These are phyloP conservation scores for Funneliformis caledonium DNA, from an alignment of 371 early-diverging fungal species.

Conservation along the genomic window DNA sequence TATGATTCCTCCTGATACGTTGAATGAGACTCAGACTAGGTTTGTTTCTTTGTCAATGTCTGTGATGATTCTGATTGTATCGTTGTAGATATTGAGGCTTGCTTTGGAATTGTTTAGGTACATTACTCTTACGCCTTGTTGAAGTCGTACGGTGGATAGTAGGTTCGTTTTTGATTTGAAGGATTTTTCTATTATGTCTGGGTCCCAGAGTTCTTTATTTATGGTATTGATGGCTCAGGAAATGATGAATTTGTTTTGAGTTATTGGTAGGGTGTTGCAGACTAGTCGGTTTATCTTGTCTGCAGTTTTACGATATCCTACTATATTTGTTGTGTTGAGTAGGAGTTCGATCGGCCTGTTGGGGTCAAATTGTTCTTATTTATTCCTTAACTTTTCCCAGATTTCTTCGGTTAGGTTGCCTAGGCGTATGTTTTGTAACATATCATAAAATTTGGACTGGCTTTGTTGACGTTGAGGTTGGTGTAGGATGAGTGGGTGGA, in stretches of 20 bases:
- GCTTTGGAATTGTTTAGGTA: not conserved
- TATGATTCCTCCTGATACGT: not conserved
- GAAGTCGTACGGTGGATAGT: not conserved
- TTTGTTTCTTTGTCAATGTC: not conserved
- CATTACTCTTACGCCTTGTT: not conserved
- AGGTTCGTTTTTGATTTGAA: conserved; percentile 12
- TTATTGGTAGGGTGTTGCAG: not conserved
- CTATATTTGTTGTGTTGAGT: conserved; percentile 12
- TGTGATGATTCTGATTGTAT: not conserved
- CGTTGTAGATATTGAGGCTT: too few species aligned
- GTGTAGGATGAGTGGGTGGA: not conserved
- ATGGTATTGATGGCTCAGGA: not conserved
- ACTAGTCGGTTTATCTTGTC: not conserved
- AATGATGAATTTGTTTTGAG: conserved; percentile 2
- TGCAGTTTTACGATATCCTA: conserved; percentile 5
- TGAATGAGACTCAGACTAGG: too few species aligned
- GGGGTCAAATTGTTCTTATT: too few species aligned
- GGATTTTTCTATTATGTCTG: not conserved
- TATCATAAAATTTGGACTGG: not conserved
- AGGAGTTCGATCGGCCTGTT: too few species aligned
- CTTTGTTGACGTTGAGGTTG: not conserved
- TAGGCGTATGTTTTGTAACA: too few species aligned
- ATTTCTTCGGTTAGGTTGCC: too few species aligned
- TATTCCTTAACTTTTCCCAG: too few species aligned
- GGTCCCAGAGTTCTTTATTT: not conserved